These are phyloP conservation scores for Nemania diffusa DNA, from an alignment of 2,329 filamentous ascomycete species.

Conservation along the genomic window DNA sequence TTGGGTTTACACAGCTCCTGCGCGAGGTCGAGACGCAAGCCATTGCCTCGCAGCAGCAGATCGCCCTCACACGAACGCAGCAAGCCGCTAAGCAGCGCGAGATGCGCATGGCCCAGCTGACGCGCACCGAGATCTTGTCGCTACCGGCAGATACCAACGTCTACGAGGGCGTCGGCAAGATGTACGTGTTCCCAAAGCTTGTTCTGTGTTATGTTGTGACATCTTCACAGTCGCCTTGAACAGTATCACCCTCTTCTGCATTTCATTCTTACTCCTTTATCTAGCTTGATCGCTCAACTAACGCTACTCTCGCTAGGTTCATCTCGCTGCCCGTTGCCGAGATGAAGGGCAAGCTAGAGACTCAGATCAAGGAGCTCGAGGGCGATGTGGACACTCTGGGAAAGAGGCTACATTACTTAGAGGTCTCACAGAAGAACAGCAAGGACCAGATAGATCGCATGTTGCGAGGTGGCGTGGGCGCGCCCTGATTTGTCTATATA, in stretches of 20 bases:
- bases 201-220: neutral
- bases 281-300: conserved; percentile 4
- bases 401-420: conserved; percentile 91
- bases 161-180: conserved; percentile 97
- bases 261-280: neutral
- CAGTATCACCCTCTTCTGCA: conserved; percentile 13
- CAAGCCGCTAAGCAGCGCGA: conserved; percentile 88
- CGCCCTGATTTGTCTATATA: conserved; percentile 43
- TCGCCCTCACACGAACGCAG: conserved; percentile 84
- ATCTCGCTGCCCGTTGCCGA: conserved; percentile 77
- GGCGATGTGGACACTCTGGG: conserved; percentile 82
- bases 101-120: conserved; percentile 87
- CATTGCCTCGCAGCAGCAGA: conserved; percentile 88
- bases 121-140: conserved; percentile 81
- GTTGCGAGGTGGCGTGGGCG: conserved; percentile 61
- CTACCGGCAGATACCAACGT: conserved; percentile 80
- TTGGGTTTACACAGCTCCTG: conserved; percentile 71
- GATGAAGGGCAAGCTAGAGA: conserved; percentile 79
- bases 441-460: conserved; percentile 91
- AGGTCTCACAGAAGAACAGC: conserved; percentile 96
- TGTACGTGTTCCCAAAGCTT: conserved; percentile 66
- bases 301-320: conserved; percentile 71
- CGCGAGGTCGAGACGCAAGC: conserved; percentile 95
- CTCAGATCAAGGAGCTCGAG: conserved; percentile 79
- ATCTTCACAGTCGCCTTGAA: no score